Percentiles rank a stretch among this genome's conserved stretches.
Conservation (phyloP, 1,284 basidiomycete genomes). For the Psilocybe mexicana region DNA sequence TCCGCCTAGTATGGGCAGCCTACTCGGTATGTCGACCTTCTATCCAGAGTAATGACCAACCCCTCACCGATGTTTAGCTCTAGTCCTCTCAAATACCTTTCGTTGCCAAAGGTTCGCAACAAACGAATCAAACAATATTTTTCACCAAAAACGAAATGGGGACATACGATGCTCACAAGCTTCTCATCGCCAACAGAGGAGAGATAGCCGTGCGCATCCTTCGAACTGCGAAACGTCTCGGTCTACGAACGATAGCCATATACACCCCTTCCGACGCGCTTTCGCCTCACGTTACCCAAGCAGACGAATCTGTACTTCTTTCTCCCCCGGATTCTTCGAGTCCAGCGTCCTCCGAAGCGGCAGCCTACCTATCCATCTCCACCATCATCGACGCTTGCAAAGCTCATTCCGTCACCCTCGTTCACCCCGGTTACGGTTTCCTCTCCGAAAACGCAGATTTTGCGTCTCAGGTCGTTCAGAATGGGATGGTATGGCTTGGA, state of each 20-base stretch:
- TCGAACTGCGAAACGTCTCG: slow-evolving; percentile 49
- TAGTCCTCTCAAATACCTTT: no score
- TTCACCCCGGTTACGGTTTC: slow-evolving; percentile 72
- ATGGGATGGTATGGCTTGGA: slow-evolving; percentile 62
- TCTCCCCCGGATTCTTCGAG: slow-evolving; percentile 13
- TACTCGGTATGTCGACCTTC: no score
- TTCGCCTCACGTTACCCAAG: slow-evolving; percentile 53
- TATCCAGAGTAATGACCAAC: no score
- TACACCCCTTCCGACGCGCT: slow-evolving; percentile 57
- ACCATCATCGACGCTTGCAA: slow-evolving; percentile 48
- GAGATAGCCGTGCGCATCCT: slow-evolving; percentile 57
- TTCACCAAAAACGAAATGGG: neutral
- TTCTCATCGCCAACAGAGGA: slow-evolving; percentile 43
- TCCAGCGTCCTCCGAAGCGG: slow-evolving; percentile 31
- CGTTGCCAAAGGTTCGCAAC: no score
- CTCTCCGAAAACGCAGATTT: slow-evolving; percentile 67
- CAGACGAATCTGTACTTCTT: slow-evolving; percentile 48
- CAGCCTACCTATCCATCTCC: slow-evolving; percentile 44
- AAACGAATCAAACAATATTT: no score
- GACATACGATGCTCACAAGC: slow-evolving; percentile 28
- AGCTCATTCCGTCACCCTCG: slow-evolving; percentile 48
- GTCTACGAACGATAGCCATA: slow-evolving; percentile 51
- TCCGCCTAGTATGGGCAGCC: no score
- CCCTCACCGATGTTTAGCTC: no score
- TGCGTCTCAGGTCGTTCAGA: slow-evolving; percentile 47